phyloP scores from a whole-genome alignment of 139 green algal species.

The Chlorokybus atmophyticus region DNA sequence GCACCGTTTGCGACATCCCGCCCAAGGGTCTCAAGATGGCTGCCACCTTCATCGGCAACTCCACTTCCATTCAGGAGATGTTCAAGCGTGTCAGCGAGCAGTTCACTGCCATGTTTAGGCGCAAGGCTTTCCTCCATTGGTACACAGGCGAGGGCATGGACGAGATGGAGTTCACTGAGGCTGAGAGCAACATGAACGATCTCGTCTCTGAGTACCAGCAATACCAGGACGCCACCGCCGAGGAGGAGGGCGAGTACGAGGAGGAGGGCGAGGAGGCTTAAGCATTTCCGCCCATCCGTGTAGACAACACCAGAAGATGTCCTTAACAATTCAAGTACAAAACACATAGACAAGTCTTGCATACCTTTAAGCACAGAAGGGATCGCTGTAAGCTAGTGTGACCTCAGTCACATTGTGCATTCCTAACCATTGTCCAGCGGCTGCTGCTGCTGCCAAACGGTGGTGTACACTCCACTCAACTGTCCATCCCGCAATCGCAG shows the following conservation, averaged over 20 bases:
- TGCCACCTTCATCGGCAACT: conserved; percentile 41
- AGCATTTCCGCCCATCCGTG: too few relatives aligned
- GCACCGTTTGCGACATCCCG: conserved; percentile 34
- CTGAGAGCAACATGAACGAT: conserved; percentile 36
- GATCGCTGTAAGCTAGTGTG: too few relatives aligned
- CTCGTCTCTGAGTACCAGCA: conserved; percentile 36
- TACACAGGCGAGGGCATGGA: conserved; percentile 37
- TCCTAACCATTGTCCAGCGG: too few relatives aligned
- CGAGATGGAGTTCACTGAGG: conserved; percentile 38
- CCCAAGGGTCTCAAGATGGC: conserved; percentile 39
- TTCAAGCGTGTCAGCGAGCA: conserved; percentile 41
- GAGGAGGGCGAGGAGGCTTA: conserved; percentile 38
- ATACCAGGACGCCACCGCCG: conserved; percentile 31
- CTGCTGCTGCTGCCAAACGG: too few relatives aligned
- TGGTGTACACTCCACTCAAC: too few relatives aligned
- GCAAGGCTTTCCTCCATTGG: conserved; percentile 34
- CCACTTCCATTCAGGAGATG: conserved; percentile 41
- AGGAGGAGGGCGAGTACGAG: conserved; percentile 34
- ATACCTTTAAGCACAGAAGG: too few relatives aligned
- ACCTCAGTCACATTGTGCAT: too few relatives aligned
- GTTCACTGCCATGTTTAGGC: conserved; percentile 39
- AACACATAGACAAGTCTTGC: too few relatives aligned
- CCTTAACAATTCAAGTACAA: too few relatives aligned
- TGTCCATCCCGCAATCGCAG: too few relatives aligned
- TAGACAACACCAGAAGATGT: too few relatives aligned